Evolutionary conservation across 1,284 basidiomycete species (phyloP), one percentile per base, ranked within the genome.

Genomic region (Volvariella surrecta): DNA sequence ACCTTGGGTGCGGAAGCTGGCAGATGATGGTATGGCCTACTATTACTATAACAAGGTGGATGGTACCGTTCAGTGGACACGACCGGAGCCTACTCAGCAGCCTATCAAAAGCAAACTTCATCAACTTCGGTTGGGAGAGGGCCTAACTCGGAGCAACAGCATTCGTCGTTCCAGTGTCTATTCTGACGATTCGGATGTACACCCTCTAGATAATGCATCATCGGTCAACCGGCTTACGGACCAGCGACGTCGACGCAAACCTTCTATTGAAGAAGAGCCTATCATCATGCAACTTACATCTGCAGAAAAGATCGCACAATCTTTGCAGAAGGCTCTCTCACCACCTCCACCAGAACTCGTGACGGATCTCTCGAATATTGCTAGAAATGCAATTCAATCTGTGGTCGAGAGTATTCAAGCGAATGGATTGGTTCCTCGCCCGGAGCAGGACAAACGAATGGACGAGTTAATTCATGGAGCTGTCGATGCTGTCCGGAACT

Each of bases 1-100:
- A 50, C 82, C 82, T 6, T 94, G 91, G 91, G 64, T 81, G 16
- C 76, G 77, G 50, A 79, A 81, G 40, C 68, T 90, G 39, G 83
- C 83, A 17, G 87, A 92, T 54, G 90, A 94, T 55, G 89, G 89
- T n/a, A 67, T 79, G 58, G 76, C 81, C 1, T 88, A 84, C 60
- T 89, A 79, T 59, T 93, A 89, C 60, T 62, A 74, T 58, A 92
- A 94, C 67, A 78, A 74, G 50, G 55, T 73, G 13, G 85, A 82
- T 44, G 82, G 84, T 17, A 68, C 78, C 47, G 64, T 80, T 19
- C 74, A 73, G 39, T 87, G 83, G 87, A 78, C 75, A 1, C 64
- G 76, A 28, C 81, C 82, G 17, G 73, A 76, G 46, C 50, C 48
- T 16, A 42, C 49, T 19, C 45, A 31, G 43, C 43, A 32, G 44